phyloP scores from a whole-genome alignment of 352 stramenopile genomes.

The Pythium phragmitis region DNA sequence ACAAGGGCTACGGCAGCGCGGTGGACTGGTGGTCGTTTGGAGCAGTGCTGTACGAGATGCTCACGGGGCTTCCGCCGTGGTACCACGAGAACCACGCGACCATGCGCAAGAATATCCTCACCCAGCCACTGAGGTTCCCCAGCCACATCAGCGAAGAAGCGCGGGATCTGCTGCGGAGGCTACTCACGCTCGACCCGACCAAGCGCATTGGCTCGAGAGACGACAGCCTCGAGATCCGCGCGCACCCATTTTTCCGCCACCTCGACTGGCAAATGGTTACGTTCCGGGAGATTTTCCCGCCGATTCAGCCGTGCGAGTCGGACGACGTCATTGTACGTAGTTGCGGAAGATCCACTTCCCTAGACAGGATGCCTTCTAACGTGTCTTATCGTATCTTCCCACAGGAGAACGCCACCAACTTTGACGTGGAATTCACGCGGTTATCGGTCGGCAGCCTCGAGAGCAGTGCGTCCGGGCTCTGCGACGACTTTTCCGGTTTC shows the following conservation, averaged over 20 bases:
- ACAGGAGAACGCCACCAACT: slow-evolving; percentile 74
- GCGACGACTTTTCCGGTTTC: slow-evolving; percentile 86
- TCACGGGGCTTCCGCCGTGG: slow-evolving; percentile 76
- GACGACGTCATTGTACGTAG: slow-evolving; percentile 44
- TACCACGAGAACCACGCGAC: slow-evolving; percentile 57
- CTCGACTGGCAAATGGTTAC: slow-evolving; percentile 71
- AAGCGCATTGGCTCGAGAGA: slow-evolving; percentile 49
- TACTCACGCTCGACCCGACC: slow-evolving; percentile 48
- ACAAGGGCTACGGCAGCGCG: slow-evolving; percentile 67
- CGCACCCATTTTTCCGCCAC: slow-evolving; percentile 59
- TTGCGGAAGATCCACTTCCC: neutral
- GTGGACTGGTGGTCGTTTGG: slow-evolving; percentile 85
- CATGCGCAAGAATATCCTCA: slow-evolving; percentile 56
- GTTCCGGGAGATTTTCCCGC: slow-evolving; percentile 57
- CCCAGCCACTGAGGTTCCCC: slow-evolving; percentile 54
- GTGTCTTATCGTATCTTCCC: neutral
- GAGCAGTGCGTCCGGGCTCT: slow-evolving; percentile 18
- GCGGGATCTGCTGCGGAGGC: slow-evolving; percentile 42
- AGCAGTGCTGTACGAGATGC: slow-evolving; percentile 72
- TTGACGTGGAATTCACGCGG: slow-evolving; percentile 84
- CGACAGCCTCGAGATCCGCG: slow-evolving; percentile 55
- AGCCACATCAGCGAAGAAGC: slow-evolving; percentile 50
- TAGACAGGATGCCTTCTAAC: neutral
- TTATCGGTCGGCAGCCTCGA: slow-evolving; percentile 50
- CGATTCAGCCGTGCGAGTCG: slow-evolving; percentile 60